These are phyloP conservation scores for Globisporangium okanoganense DNA, from an alignment of 352 stramenopile species.

Conservation along the genomic window DNA sequence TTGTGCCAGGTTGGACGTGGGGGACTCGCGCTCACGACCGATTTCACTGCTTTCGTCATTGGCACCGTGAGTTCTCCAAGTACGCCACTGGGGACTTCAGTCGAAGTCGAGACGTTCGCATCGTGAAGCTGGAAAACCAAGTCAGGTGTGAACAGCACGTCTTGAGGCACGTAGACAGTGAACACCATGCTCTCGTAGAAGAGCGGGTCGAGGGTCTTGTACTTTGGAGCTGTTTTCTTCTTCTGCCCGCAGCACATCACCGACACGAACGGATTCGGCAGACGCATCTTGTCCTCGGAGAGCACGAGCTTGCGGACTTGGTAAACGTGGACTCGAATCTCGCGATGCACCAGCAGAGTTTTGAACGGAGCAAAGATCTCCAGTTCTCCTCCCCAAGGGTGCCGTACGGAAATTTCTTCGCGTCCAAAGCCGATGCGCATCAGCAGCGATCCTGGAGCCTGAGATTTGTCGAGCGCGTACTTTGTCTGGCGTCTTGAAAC, in stretches of 20 bases:
- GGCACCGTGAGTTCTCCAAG: constrained; percentile 49
- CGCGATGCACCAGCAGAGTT: constrained; percentile 42
- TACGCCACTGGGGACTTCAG: constrained; percentile 10
- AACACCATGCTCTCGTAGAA: constrained; percentile 85
- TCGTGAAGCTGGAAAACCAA: constrained; percentile 75
- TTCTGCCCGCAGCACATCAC: constrained; percentile 65
- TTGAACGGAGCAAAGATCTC: constrained; percentile 45
- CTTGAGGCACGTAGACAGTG: constrained; percentile 36
- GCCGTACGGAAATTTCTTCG: constrained; percentile 55
- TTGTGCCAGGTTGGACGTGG: constrained; percentile 52
- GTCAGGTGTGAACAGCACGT: constrained; percentile 58
- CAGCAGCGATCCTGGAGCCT: constrained; percentile 49
- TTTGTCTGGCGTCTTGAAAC: constrained; percentile 51
- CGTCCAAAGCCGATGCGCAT: constrained; percentile 62
- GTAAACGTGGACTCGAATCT: constrained; percentile 83
- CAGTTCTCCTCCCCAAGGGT: constrained; percentile 44
- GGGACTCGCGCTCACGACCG: constrained; percentile 34
- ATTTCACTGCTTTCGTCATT: constrained; percentile 39
- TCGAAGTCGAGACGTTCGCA: constrained; percentile 28
- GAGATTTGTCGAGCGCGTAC: constrained; percentile 43
- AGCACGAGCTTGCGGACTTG: constrained; percentile 65
- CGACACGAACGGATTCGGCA: constrained; percentile 74
- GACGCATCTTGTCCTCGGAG: constrained; percentile 34
- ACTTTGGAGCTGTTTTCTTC: constrained; percentile 38
- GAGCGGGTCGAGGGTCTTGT: constrained; percentile 66